Percentiles rank a stretch among this genome's conserved stretches.
phyloP scores from a whole-genome alignment of 495 filamentous ascomycete genomes.

The Gamarada debralockiae region DNA sequence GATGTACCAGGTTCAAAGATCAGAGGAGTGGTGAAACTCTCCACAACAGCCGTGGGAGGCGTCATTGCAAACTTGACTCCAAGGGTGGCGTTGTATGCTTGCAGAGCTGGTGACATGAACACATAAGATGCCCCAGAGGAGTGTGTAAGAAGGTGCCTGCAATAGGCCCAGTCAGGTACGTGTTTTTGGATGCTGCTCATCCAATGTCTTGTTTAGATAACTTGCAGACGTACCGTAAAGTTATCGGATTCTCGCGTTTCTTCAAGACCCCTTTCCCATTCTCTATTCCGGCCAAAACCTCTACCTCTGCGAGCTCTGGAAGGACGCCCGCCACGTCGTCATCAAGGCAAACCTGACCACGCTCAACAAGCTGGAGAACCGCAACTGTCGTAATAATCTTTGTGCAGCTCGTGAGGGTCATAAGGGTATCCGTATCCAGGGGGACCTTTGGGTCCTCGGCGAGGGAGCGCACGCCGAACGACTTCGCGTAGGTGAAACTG shows the following conservation, averaged over 20 bases:
- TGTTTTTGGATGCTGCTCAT: not conserved
- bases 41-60: not conserved
- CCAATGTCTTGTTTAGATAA: conserved; percentile 6
- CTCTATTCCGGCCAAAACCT: conserved; percentile 25
- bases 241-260: conserved; percentile 42
- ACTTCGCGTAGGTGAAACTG: conserved; percentile 6
- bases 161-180: not conserved
- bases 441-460: not conserved
- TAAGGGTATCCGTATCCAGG: conserved; percentile 46
- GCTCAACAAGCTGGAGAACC: conserved; percentile 60
- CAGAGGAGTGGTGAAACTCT: conserved; percentile 32
- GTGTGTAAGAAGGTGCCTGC: conserved; percentile 22
- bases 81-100: not conserved
- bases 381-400: conserved; percentile 51
- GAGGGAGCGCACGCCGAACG: conserved; percentile 13
- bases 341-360: conserved; percentile 38
- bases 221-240: conserved; percentile 36
- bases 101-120: not conserved
- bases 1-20: conserved; percentile 42
- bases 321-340: conserved; percentile 19
- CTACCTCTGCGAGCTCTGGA: conserved; percentile 24
- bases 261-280: conserved; percentile 35
- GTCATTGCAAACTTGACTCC: not conserved
- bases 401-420: conserved; percentile 57
- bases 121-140: conserved; percentile 14